Percentiles rank a stretch among this genome's conserved stretches.
Conservation (phyloP, 495 filamentous ascomycete species). For the Bombardia bombarda region DNA sequence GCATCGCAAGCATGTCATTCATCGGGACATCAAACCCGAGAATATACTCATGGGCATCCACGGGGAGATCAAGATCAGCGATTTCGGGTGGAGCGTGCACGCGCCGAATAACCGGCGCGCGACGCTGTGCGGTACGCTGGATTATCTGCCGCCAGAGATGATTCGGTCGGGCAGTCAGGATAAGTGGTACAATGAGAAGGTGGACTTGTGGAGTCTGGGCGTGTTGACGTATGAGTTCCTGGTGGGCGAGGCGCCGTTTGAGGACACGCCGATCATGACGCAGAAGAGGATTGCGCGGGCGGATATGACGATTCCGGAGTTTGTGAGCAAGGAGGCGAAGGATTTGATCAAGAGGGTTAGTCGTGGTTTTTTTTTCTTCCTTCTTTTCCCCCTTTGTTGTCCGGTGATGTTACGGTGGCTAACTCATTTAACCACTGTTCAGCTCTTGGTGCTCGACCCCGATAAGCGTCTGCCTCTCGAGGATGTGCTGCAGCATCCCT, state of each 20-base stretch:
- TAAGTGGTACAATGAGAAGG: slow-evolving; percentile 88
- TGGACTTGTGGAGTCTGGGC: slow-evolving; percentile 92
- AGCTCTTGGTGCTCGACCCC: slow-evolving; percentile 90
- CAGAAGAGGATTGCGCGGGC: slow-evolving; percentile 80
- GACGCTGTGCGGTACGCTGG: slow-evolving; percentile 95
- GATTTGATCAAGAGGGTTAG: slow-evolving; percentile 83
- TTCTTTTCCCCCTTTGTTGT: background rate
- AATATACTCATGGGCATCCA: slow-evolving; percentile 97
- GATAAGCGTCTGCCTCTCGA: slow-evolving; percentile 88
- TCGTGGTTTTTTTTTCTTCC: background rate
- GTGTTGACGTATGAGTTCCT: slow-evolving; percentile 96
- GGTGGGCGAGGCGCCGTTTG: slow-evolving; percentile 92
- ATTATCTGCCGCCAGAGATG: slow-evolving; percentile 98
- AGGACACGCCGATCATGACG: slow-evolving; percentile 92
- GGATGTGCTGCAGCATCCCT: slow-evolving; percentile 84
- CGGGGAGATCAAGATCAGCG: slow-evolving; percentile 96
- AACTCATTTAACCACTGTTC: background rate
- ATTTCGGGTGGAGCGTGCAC: slow-evolving; percentile 98
- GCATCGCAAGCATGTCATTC: slow-evolving; percentile 97
- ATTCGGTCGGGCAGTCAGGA: slow-evolving; percentile 68
- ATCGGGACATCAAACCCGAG: slow-evolving; percentile 97
- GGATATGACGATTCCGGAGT: slow-evolving; percentile 88
- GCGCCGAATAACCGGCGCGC: slow-evolving; percentile 89
- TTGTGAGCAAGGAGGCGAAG: slow-evolving; percentile 82
- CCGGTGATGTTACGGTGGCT: background rate